Evolutionary conservation across 768 basidiomycete species (phyloP).

Genomic region (Crucibulum laeve): DNA sequence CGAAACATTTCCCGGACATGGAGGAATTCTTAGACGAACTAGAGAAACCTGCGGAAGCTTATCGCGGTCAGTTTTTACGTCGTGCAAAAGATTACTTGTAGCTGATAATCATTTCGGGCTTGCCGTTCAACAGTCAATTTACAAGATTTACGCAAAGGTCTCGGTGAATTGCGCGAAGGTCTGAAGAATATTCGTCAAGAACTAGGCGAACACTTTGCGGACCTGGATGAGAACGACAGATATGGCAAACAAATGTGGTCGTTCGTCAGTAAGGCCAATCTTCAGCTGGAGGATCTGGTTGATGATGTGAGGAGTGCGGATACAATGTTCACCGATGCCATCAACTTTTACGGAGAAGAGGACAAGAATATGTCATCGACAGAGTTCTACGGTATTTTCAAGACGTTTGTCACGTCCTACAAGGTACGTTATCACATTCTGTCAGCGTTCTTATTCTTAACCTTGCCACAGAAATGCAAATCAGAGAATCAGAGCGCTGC

Average conservation of each 20-base stretch:
- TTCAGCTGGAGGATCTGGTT: slow-evolving; percentile 74
- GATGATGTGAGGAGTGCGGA: slow-evolving; percentile 89
- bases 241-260: slow-evolving; percentile 92
- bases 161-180: slow-evolving; percentile 68
- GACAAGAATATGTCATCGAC: slow-evolving; percentile 79
- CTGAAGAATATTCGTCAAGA: slow-evolving; percentile 79
- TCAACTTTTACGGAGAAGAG: slow-evolving; percentile 92
- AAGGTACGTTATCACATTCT: slow-evolving; percentile 41
- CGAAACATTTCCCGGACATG: slow-evolving; percentile 84
- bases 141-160: slow-evolving; percentile 76
- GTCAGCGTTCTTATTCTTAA: neutral
- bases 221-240: slow-evolving; percentile 64
- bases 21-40: slow-evolving; percentile 88
- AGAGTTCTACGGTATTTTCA: slow-evolving; percentile 96
- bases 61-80: slow-evolving; percentile 58
- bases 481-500: slow-evolving; percentile 69
- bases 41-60: slow-evolving; percentile 85
- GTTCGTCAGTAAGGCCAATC: slow-evolving; percentile 74
- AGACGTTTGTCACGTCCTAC: slow-evolving; percentile 94
- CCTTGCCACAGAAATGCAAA: slow-evolving; percentile 72
- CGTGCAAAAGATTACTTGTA: neutral
- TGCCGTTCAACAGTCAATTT: slow-evolving; percentile 60
- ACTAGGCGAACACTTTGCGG: slow-evolving; percentile 73
- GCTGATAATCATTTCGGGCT: slow-evolving; percentile 6
- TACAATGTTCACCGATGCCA: slow-evolving; percentile 76